Conservation (phyloP, 2,329 filamentous ascomycete genomes). For the Nannizzia gypsea region DNA sequence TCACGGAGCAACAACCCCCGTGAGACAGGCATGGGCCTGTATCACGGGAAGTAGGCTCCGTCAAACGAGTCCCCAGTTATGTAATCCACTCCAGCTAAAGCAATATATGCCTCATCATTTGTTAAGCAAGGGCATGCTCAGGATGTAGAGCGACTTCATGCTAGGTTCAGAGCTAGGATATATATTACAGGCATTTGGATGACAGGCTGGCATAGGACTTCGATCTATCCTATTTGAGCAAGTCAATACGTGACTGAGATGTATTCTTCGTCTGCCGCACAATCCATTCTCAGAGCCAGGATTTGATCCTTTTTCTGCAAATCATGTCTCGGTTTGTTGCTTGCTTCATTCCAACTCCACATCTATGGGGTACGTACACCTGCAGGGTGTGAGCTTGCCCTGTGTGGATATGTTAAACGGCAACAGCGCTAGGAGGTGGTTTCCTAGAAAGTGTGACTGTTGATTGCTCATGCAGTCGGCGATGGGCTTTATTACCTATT, state of each 20-base stretch:
- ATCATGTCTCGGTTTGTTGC: background rate
- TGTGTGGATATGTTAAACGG: no score
- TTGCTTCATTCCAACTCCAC: background rate
- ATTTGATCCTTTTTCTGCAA: background rate
- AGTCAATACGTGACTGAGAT: background rate
- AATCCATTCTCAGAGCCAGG: background rate
- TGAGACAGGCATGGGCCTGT: background rate
- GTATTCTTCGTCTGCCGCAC: background rate
- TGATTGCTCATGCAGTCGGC: no score
- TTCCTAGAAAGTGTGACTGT: no score
- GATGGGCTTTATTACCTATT: no score
- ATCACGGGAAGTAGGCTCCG: background rate
- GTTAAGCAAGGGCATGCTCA: no score
- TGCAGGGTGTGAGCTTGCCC: no score
- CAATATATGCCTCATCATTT: no score
- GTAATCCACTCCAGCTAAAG: background rate
- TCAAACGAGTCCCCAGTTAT: background rate
- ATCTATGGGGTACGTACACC: background rate
- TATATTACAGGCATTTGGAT: no score
- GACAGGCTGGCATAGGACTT: no score
- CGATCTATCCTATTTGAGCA: background rate
- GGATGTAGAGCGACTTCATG: no score
- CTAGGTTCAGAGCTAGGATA: no score
- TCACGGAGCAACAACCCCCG: background rate
- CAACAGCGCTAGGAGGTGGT: no score